Evolutionary conservation across 2,329 filamentous ascomycete species (phyloP).

Genomic region (Fusarium floridanum): DNA sequence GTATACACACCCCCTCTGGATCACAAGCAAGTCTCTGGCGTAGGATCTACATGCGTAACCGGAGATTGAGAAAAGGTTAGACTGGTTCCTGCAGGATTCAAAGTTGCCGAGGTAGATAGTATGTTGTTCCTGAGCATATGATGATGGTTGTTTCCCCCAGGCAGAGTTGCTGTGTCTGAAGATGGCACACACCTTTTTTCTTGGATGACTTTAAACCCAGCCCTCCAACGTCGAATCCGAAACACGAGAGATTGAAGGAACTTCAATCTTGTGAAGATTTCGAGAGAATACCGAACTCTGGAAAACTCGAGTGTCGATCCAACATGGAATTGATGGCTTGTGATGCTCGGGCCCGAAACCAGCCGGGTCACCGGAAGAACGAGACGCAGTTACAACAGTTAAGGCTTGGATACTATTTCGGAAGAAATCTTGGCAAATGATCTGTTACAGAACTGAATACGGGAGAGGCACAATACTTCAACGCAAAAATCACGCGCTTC

Average conservation of each 20-base stretch:
- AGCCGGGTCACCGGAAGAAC: not conserved
- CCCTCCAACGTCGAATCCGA: not conserved
- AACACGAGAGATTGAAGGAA: not conserved
- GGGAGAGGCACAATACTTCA: not conserved
- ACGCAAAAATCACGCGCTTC: not conserved
- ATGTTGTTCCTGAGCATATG: not conserved
- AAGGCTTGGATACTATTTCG: not conserved
- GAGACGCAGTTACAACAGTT: not conserved
- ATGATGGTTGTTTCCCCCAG: not conserved
- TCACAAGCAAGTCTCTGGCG: not conserved
- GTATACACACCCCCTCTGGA: not conserved
- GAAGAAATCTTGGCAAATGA: not conserved
- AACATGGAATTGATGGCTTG: not conserved
- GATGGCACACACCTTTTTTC: not conserved
- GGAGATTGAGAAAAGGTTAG: constrained; percentile 8
- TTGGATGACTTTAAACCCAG: constrained; percentile 7
- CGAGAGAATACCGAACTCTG: not conserved
- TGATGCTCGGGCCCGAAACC: not conserved
- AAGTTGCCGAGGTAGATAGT: constrained; percentile 11
- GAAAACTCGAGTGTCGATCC: not conserved
- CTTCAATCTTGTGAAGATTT: not conserved
- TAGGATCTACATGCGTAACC: not conserved
- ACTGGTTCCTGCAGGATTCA: constrained; percentile 16
- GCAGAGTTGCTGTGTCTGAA: not conserved
- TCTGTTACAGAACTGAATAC: not conserved